Evolutionary conservation across 352 stramenopile species (phyloP).

Genomic region (Phytophthora kernoviae): DNA sequence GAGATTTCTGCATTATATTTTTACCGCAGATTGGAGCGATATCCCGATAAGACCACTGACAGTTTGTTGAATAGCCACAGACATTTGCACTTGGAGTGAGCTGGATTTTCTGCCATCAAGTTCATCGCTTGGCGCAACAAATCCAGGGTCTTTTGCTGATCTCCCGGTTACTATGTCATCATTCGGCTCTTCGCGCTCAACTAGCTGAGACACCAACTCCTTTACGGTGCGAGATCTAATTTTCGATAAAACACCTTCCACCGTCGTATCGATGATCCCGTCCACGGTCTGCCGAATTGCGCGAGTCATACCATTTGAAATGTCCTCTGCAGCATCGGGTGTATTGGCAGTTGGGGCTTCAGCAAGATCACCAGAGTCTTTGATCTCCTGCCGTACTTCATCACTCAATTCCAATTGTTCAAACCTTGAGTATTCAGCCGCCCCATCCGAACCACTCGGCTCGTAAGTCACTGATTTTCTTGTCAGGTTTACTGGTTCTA

Average conservation of each 20-base stretch:
- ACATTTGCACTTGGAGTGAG: conserved; percentile 43
- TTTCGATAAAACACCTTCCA: conserved; percentile 21
- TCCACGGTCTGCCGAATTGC: conserved; percentile 37
- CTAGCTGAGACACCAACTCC: conserved; percentile 16
- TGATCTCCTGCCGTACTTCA: neutral
- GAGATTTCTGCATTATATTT: conserved; percentile 27
- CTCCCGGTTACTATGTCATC: neutral
- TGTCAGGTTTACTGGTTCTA: neutral
- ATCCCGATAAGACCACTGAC: conserved; percentile 49
- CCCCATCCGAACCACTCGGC: neutral
- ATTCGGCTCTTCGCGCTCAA: neutral
- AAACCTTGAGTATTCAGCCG: neutral
- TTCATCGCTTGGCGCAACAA: neutral
- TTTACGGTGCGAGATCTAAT: conserved; percentile 12
- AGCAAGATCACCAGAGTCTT: neutral
- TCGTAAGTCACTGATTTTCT: neutral
- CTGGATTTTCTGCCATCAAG: conserved; percentile 2
- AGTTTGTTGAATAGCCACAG: conserved; percentile 37
- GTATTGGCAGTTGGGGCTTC: neutral
- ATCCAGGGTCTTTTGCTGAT: neutral
- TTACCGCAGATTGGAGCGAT: conserved; percentile 45
- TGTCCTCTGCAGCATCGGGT: conserved; percentile 7
- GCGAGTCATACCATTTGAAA: conserved; percentile 32
- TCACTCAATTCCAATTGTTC: neutral
- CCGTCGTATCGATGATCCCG: conserved; percentile 31